phyloP scores from a whole-genome alignment of 2,329 filamentous ascomycete genomes.

The Monilinia polystroma region DNA sequence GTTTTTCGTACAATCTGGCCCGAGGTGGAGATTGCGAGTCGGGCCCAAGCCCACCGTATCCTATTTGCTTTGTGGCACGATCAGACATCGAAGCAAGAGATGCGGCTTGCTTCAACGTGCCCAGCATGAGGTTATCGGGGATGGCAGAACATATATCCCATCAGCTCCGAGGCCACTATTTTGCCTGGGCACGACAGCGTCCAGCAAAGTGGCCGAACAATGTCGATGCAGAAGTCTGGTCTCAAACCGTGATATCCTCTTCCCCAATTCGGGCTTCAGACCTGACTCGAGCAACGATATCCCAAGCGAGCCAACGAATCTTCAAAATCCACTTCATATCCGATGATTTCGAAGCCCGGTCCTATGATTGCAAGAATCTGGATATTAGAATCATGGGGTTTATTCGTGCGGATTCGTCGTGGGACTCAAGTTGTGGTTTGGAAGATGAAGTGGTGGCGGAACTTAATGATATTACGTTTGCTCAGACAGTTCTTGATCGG shows the following conservation, averaged over 20 bases:
- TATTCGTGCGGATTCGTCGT: conserved; percentile 45
- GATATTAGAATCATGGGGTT: conserved; percentile 61
- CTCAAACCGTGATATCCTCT: conserved; percentile 58
- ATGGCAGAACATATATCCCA: conserved; percentile 54
- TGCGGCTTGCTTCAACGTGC: conserved; percentile 46
- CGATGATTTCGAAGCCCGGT: conserved; percentile 46
- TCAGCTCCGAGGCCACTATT: conserved; percentile 60
- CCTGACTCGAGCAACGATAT: conserved; percentile 29
- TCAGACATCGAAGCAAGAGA: conserved; percentile 44
- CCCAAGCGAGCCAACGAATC: conserved; percentile 50
- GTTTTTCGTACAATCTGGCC: conserved; percentile 43
- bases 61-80: conserved; percentile 51
- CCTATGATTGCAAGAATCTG: conserved; percentile 48
- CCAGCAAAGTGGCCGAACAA: conserved; percentile 26
- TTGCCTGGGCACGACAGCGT: conserved; percentile 56
- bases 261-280: conserved; percentile 48
- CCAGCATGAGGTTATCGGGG: conserved; percentile 54
- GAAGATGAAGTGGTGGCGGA: conserved; percentile 43
- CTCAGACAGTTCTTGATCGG: conserved; percentile 42
- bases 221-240: conserved; percentile 49
- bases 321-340: conserved; percentile 54
- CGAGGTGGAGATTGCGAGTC: conserved; percentile 43
- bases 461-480: conserved; percentile 43
- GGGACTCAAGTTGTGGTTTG: conserved; percentile 46
- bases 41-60: conserved; percentile 55